Evolutionary conservation across 495 filamentous ascomycete genomes (phyloP).

Genomic region (Glutinoglossum americanum): DNA sequence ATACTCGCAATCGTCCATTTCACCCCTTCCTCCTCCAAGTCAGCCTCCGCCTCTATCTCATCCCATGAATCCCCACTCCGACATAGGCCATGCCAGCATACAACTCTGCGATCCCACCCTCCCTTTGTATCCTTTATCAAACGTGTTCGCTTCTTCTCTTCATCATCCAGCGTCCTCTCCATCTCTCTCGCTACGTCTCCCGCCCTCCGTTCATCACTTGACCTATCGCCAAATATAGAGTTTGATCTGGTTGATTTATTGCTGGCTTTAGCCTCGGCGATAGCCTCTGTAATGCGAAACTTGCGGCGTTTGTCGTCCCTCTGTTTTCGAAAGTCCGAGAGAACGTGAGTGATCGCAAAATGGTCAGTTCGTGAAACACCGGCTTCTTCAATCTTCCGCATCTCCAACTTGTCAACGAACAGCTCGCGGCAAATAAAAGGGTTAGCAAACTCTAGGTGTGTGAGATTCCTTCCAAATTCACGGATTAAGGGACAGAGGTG

Average conservation of each 20-base stretch:
- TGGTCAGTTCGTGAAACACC: slow-evolving; percentile 4
- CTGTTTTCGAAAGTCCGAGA: neutral
- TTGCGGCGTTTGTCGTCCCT: neutral
- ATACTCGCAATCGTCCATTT: slow-evolving; percentile 1
- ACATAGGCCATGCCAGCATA: neutral
- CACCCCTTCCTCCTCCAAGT: neutral
- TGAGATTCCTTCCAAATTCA: slow-evolving; percentile 11
- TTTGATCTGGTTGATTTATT: neutral
- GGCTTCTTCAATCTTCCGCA: slow-evolving; percentile 11
- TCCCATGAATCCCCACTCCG: neutral
- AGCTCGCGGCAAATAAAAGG: slow-evolving; percentile 14
- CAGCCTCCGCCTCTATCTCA: neutral
- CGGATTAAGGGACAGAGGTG: slow-evolving; percentile 15
- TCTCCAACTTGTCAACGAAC: slow-evolving; percentile 11
- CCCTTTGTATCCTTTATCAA: neutral
- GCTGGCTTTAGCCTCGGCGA: neutral
- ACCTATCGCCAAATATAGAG: neutral
- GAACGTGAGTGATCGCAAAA: neutral
- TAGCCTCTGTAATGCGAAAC: neutral
- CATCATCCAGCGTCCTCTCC: neutral
- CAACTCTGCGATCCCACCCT: neutral
- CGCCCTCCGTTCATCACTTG: neutral
- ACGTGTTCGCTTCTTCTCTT: neutral
- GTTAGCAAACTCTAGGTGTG: slow-evolving; percentile 10
- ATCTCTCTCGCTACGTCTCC: neutral